Conservation (phyloP, 164 flowering plant genomes). For the Litsea cubeba region DNA sequence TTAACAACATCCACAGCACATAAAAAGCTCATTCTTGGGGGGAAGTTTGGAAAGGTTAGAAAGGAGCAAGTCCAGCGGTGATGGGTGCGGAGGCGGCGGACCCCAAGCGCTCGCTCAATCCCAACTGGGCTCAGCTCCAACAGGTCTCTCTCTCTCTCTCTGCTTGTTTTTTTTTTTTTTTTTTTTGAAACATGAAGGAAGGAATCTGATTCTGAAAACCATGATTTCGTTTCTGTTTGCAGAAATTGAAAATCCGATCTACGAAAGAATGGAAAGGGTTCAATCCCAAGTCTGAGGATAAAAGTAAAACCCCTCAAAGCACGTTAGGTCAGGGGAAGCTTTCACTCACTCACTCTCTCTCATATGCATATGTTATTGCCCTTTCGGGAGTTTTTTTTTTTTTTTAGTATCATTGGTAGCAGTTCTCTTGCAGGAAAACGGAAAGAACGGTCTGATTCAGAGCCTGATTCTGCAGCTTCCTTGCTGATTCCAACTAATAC, state of each 20-base stretch:
- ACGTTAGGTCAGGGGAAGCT: conserved; percentile 31
- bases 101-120: conserved; percentile 42
- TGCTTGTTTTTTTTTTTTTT: neutral
- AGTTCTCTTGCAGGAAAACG: conserved; percentile 45
- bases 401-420: no score
- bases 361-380: neutral
- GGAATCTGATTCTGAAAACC: neutral
- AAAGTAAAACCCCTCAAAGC: conserved; percentile 11
- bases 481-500: conserved; percentile 38
- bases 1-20: no score
- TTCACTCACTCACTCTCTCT: neutral
- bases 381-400: neutral
- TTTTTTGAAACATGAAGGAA: no score
- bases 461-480: conserved; percentile 19
- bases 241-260: conserved; percentile 48
- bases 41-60: no score
- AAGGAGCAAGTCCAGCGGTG: neutral
- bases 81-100: conserved; percentile 1
- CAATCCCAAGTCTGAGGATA: conserved; percentile 3
- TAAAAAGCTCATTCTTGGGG: no score
- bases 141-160: conserved; percentile 39
- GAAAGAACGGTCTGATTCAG: conserved; percentile 34
- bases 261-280: conserved; percentile 22
- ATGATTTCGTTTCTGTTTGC: conserved; percentile 9
- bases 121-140: conserved; percentile 78